Conservation (phyloP, 2,329 filamentous ascomycete genomes). For the Setomelanomma holmii region DNA sequence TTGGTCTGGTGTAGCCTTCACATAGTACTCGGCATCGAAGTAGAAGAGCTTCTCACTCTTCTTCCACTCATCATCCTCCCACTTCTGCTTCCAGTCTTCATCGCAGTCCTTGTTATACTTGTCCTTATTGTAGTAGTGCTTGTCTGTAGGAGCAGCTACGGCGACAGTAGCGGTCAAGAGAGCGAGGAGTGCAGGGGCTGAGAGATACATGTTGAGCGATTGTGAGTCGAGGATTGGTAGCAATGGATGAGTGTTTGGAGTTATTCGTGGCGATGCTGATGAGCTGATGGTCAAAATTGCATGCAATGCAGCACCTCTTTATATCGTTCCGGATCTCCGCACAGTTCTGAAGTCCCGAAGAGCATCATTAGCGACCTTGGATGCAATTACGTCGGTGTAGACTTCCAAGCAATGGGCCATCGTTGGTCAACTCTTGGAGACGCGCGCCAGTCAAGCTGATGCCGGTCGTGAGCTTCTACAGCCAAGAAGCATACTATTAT, state of each 20-base stretch:
- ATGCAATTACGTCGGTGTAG: conserved; percentile 26
- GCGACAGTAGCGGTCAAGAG: conserved; percentile 27
- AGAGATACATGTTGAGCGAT: conserved; percentile 29
- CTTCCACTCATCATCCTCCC: conserved; percentile 29
- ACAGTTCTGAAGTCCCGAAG: background rate
- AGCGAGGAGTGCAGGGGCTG: conserved; percentile 24
- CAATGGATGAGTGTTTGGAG: background rate
- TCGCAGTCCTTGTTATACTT: conserved; percentile 27
- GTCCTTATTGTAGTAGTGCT: conserved; percentile 3
- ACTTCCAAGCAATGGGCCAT: conserved; percentile 4
- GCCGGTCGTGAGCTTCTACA: conserved; percentile 4
- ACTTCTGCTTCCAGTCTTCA: conserved; percentile 31
- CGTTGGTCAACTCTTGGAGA: conserved; percentile 20
- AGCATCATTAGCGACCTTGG: no score
- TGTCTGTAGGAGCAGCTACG: conserved; percentile 24
- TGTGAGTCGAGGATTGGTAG: background rate
- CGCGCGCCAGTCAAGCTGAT: conserved; percentile 14
- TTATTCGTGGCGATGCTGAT: conserved; percentile 6
- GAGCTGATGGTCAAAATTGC: background rate
- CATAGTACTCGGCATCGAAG: conserved; percentile 60
- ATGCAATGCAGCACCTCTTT: conserved; percentile 20
- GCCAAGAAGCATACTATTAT: conserved; percentile 24
- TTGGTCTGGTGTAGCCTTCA: conserved; percentile 59
- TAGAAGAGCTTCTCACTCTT: conserved; percentile 37
- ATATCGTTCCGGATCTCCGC: conserved; percentile 19